A percentile compares a stretch with the other conserved stretches of the same genome.
Evolutionary conservation across 768 basidiomycete genomes (phyloP).

Genomic region (Coprinopsis marcescibilis): DNA sequence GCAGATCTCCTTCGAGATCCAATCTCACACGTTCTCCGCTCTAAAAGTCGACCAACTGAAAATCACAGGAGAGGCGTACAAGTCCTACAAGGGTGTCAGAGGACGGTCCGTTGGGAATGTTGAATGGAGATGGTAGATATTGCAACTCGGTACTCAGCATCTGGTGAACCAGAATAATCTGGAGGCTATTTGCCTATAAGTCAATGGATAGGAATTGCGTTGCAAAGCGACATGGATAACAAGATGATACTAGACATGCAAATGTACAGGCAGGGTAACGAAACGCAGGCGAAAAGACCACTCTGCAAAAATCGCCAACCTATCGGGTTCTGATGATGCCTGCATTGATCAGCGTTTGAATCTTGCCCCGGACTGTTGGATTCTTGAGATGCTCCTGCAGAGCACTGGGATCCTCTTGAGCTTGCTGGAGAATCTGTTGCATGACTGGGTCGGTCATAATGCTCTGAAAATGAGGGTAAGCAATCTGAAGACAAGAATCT

Average conservation of each 20-base stretch:
- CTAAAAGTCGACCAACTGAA: slow-evolving; percentile 84
- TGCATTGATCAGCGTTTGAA: slow-evolving; percentile 85
- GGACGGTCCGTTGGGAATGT: slow-evolving; percentile 59
- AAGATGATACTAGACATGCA: too few species aligned
- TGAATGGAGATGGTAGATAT: slow-evolving; percentile 56
- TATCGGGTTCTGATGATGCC: slow-evolving; percentile 88
- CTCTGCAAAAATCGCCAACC: slow-evolving; percentile 16
- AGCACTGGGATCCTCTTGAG: slow-evolving; percentile 82
- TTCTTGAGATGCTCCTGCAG: slow-evolving; percentile 98
- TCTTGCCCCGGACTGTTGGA: slow-evolving; percentile 70
- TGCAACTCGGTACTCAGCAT: too few species aligned
- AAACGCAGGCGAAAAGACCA: neutral
- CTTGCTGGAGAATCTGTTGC: slow-evolving; percentile 93
- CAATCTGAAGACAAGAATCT: neutral
- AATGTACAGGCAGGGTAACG: neutral
- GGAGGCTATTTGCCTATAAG: too few species aligned
- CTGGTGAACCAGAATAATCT: too few species aligned
- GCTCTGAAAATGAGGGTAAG: slow-evolving; percentile 32
- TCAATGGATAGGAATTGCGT: too few species aligned
- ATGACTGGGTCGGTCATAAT: slow-evolving; percentile 91
- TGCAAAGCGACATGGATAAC: too few species aligned
- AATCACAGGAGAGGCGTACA: slow-evolving; percentile 73
- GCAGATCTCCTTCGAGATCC: slow-evolving; percentile 65
- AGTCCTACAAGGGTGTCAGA: slow-evolving; percentile 89
- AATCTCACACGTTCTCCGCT: slow-evolving; percentile 68